Evolutionary conservation across 768 basidiomycete species (phyloP).

Genomic region (Collybia sp.): DNA sequence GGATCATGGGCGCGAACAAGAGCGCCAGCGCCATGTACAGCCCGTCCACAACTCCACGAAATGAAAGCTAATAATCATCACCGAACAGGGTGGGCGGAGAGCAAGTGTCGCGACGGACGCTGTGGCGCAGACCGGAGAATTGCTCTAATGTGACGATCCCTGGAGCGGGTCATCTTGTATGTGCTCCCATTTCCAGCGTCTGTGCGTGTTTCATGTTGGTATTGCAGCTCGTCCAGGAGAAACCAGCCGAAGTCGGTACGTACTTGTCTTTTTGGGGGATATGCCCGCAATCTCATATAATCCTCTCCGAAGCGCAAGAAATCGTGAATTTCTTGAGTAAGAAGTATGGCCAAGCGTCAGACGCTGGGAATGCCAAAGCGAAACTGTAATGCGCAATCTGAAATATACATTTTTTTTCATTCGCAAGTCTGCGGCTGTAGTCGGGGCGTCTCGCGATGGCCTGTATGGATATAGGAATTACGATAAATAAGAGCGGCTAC

Average conservation of each 20-base stretch:
- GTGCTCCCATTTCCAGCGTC: background rate
- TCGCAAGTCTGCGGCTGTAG: too few relatives aligned
- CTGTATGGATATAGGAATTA: too few relatives aligned
- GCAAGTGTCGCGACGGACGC: conserved; percentile 11
- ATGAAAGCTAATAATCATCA: background rate
- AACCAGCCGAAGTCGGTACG: conserved; percentile 18
- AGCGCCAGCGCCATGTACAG: conserved; percentile 16
- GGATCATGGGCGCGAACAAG: conserved; percentile 21
- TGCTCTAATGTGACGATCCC: conserved; percentile 19
- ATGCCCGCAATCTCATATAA: background rate
- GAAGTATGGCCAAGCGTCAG: too few relatives aligned
- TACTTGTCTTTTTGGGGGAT: background rate
- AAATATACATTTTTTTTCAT: too few relatives aligned
- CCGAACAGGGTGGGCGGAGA: conserved; percentile 17
- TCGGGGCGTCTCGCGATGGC: too few relatives aligned
- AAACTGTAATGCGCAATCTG: too few relatives aligned
- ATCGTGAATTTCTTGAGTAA: conserved; percentile 10
- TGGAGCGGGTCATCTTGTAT: conserved; percentile 19
- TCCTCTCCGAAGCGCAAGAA: conserved; percentile 10
- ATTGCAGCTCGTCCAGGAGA: conserved; percentile 19
- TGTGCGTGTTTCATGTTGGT: background rate
- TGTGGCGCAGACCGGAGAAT: conserved; percentile 19
- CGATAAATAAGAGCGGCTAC: too few relatives aligned
- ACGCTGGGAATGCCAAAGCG: too few relatives aligned
- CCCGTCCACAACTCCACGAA: background rate